Base-by-base conservation (phyloP, 352 stramenopile genomes). In the Globisporangium splendens region DNA sequence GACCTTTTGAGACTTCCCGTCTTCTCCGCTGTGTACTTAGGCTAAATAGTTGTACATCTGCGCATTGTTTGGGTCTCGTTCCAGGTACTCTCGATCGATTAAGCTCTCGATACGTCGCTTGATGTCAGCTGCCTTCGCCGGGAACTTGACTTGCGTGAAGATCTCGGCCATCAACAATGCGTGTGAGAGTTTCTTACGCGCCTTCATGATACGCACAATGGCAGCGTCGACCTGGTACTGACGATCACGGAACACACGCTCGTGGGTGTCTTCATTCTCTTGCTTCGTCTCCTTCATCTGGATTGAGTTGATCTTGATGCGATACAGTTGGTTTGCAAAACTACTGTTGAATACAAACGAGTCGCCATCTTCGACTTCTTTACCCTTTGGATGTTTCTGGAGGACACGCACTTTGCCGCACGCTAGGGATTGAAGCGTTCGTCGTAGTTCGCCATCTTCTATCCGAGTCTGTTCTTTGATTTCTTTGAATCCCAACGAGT, bases 131-230 rank as follows among this genome's bases (percentile, higher is more conserved):
- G 86, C 75, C 57, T 92, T 94, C 18, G 84, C 82, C 3, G 79
- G 78, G 56, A 96, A 93, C 44, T 79, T 93, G 22, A 99, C 72
- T 62, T 99, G 96, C 46, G 81, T 83, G n/a, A 97, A 97, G 22
- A 99, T 93, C 77, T 99, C 94, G 20, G 92, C 89, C 73, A 99
- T 95, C 21, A 99, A 75, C 63, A 98, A 78, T 63, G 97, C 92
- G 67, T 99, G 96, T 46, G 83, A 89, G 8, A 99, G 68, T 39
- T 88, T 93, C 78, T 98, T 99, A 51, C 96, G 87, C n/a, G 96
- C 80, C 82, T 99, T 99, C 97, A 99, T 99, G 68, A 99, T 98
- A 56, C 97, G 89, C 42, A 99, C 97, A 63, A 99, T 98, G 8
- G 95, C 93, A 18, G 97, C 97, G 67, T 98, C 94, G 18, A 97